Conservation (phyloP, 176 grass and related monocot genomes). For the Bromus sterilis region DNA sequence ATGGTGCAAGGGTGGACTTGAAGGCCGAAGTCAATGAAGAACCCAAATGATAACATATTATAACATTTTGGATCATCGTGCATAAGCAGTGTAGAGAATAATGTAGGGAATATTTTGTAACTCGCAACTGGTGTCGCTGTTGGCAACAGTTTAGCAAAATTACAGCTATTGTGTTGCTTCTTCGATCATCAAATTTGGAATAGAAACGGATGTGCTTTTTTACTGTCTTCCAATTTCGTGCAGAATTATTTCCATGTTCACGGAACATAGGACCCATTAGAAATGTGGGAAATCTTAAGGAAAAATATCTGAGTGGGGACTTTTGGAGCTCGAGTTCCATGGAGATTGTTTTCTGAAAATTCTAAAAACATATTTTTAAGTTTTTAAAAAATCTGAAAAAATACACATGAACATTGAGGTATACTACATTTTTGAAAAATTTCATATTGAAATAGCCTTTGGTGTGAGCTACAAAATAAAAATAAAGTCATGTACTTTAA, state of each 20-base stretch:
- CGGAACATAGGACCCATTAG: not conserved
- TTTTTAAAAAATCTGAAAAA: too few relatives aligned
- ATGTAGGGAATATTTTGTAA: conserved; percentile 28
- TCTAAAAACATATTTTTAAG: too few relatives aligned
- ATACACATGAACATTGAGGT: too few relatives aligned
- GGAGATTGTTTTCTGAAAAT: too few relatives aligned
- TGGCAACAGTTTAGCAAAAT: not conserved
- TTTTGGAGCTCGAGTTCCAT: too few relatives aligned
- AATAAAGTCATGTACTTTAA: too few relatives aligned
- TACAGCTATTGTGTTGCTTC: not conserved
- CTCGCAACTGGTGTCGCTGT: not conserved
- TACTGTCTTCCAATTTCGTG: not conserved
- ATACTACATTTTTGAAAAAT: too few relatives aligned
- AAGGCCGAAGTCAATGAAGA: not conserved
- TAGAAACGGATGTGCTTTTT: not conserved
- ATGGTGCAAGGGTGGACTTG: not conserved
- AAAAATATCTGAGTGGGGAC: too few relatives aligned
- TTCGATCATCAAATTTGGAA: not conserved
- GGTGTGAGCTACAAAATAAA: too few relatives aligned
- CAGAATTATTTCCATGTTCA: not conserved
- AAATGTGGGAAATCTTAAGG: not conserved
- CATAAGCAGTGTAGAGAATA: conserved; percentile 34
- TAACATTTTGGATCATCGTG: conserved; percentile 4
- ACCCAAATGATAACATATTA: not conserved
- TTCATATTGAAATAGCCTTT: too few relatives aligned